Conservation (phyloP, 2,329 filamentous ascomycete species). For the Pyricularia pennisetigena region DNA sequence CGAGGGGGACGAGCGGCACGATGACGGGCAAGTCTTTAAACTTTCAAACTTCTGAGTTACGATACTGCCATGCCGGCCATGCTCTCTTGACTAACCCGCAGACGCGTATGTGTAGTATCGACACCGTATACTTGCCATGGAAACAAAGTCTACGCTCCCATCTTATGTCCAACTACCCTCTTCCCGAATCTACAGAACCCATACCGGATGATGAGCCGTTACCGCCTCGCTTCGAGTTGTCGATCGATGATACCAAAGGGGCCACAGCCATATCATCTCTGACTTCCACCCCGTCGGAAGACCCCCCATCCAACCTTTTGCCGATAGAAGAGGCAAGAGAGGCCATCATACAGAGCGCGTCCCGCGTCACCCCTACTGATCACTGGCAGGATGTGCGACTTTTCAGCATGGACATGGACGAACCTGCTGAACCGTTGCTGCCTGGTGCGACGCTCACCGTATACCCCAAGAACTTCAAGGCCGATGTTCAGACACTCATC, state of each 20-base stretch:
- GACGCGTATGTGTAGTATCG: slow-evolving; percentile 44
- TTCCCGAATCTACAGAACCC: slow-evolving; percentile 55
- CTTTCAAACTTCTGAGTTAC: neutral
- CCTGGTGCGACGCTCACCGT: slow-evolving; percentile 78
- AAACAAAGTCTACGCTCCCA: slow-evolving; percentile 54
- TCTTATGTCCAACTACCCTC: slow-evolving; percentile 58
- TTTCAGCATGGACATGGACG: slow-evolving; percentile 48
- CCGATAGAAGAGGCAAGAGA: slow-evolving; percentile 46
- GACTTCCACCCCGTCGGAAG: neutral
- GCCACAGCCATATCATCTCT: neutral
- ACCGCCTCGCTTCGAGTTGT: slow-evolving; percentile 52
- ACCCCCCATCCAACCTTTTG: slow-evolving; percentile 19
- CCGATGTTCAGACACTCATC: slow-evolving; percentile 72
- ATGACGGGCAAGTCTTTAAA: slow-evolving; percentile 61
- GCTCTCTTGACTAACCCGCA: slow-evolving; percentile 5
- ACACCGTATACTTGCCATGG: slow-evolving; percentile 77
- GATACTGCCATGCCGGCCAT: neutral
- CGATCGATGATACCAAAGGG: neutral
- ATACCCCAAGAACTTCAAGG: slow-evolving; percentile 77
- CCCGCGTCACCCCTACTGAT: slow-evolving; percentile 58
- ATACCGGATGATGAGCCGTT: slow-evolving; percentile 68
- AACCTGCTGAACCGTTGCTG: slow-evolving; percentile 22
- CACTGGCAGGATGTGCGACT: slow-evolving; percentile 96
- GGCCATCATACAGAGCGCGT: slow-evolving; percentile 55
- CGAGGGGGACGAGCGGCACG: slow-evolving; percentile 88